These are phyloP conservation scores for Pseudocercospora macadamiae DNA, from an alignment of 2,329 filamentous ascomycete species.

Conservation along the genomic window DNA sequence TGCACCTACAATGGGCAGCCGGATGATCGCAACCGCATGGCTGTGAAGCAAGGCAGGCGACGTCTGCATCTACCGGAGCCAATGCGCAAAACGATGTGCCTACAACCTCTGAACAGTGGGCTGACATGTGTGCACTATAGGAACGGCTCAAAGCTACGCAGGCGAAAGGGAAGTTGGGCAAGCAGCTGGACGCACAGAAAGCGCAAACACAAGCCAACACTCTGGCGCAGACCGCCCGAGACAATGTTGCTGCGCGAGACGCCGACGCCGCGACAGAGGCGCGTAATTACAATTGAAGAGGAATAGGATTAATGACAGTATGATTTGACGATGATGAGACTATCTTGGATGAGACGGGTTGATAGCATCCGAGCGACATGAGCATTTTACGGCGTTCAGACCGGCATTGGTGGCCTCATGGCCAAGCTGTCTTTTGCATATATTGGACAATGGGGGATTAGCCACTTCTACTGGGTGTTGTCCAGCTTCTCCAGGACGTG, in stretches of 20 bases:
- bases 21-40: neutral
- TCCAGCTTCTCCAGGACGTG: no score
- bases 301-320: neutral
- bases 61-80: no score
- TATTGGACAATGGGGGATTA: no score
- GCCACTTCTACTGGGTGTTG: no score
- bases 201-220: slow-evolving; percentile 70
- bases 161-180: slow-evolving; percentile 68
- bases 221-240: slow-evolving; percentile 67
- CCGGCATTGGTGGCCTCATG: neutral
- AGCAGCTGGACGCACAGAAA: slow-evolving; percentile 74
- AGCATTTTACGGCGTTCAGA: neutral
- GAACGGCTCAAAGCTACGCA: slow-evolving; percentile 66
- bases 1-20: neutral
- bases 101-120: neutral
- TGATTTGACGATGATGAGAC: neutral
- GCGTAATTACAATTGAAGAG: slow-evolving; percentile 49
- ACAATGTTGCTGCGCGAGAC: slow-evolving; percentile 67
- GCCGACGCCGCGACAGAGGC: slow-evolving; percentile 65
- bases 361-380: neutral
- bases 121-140: slow-evolving; percentile 45
- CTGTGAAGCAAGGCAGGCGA: neutral
- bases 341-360: neutral
- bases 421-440: no score
- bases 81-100: no score